A percentile compares a stretch with the other conserved stretches of the same genome.
Evolutionary conservation across 441 rosid species (phyloP).

Genomic region (Lepidium campestre): DNA sequence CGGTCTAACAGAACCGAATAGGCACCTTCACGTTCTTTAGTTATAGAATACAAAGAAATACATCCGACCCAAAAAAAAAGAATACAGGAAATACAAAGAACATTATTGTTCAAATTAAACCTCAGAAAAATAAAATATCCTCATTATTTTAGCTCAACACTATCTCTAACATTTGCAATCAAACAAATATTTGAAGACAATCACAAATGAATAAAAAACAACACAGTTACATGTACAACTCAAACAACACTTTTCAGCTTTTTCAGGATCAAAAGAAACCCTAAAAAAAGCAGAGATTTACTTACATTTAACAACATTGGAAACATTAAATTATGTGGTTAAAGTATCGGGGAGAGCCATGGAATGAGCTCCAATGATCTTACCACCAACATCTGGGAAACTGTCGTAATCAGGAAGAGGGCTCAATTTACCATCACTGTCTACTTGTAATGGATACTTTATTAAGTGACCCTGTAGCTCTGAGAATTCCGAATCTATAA

Average conservation of each 20-base stretch:
- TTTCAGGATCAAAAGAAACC: slow-evolving; percentile 12
- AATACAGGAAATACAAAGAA: neutral
- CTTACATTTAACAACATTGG: neutral
- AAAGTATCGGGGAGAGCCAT: slow-evolving; percentile 53
- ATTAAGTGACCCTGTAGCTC: slow-evolving; percentile 78
- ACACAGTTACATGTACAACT: slow-evolving; percentile 27
- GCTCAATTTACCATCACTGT: slow-evolving; percentile 48
- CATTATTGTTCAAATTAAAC: neutral
- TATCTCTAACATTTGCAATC: neutral
- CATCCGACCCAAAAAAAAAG: too few species aligned
- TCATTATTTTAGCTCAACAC: neutral
- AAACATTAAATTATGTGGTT: slow-evolving; percentile 45
- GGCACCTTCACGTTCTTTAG: too few species aligned
- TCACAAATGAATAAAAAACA: slow-evolving; percentile 18
- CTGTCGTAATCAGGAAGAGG: slow-evolving; percentile 49
- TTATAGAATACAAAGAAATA: too few species aligned
- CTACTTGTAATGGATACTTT: slow-evolving; percentile 66
- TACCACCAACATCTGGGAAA: slow-evolving; percentile 92
- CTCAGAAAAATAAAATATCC: neutral
- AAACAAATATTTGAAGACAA: slow-evolving; percentile 7
- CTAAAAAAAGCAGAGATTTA: slow-evolving; percentile 8
- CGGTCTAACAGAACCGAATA: neutral
- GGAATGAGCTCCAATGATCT: slow-evolving; percentile 61
- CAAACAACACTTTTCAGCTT: slow-evolving; percentile 14
- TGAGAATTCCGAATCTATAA: slow-evolving; percentile 31